These are phyloP conservation scores for Sclerospora graminicola DNA, from an alignment of 352 stramenopile genomes.

Conservation along the genomic window DNA sequence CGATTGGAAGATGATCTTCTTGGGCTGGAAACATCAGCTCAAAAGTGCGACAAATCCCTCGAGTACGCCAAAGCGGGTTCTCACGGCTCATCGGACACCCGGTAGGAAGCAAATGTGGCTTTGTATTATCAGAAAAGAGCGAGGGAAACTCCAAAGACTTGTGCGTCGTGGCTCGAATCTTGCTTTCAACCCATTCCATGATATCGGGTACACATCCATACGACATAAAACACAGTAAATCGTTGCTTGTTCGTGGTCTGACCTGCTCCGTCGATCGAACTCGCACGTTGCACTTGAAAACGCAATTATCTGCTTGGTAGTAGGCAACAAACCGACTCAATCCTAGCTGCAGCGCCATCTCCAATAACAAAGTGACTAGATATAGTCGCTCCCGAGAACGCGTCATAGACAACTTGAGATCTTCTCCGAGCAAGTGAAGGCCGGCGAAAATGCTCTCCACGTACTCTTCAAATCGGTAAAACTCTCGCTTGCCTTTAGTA, in stretches of 20 bases:
- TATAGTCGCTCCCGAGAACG: slow-evolving; percentile 20
- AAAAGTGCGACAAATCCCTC: slow-evolving; percentile 32
- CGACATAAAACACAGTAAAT: slow-evolving; percentile 13
- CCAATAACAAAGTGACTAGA: slow-evolving; percentile 26
- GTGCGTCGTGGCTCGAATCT: slow-evolving; percentile 8
- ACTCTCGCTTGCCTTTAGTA: neutral
- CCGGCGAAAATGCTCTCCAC: slow-evolving; percentile 27
- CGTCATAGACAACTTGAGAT: slow-evolving; percentile 42
- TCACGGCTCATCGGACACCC: neutral
- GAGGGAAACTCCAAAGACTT: slow-evolving; percentile 14
- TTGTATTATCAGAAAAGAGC: slow-evolving; percentile 7
- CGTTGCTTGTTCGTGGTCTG: slow-evolving; percentile 1
- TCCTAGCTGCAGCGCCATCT: slow-evolving; percentile 21
- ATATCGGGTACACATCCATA: slow-evolving; percentile 39
- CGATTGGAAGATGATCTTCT: slow-evolving; percentile 1
- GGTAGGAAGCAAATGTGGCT: slow-evolving; percentile 1
- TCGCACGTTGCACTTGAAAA: slow-evolving; percentile 2
- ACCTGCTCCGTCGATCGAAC: neutral
- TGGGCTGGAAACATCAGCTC: slow-evolving; percentile 22
- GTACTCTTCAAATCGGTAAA: slow-evolving; percentile 7
- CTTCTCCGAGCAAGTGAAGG: slow-evolving; percentile 64
- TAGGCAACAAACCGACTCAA: slow-evolving; percentile 35
- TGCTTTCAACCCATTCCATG: slow-evolving; percentile 34
- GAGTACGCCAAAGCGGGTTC: slow-evolving; percentile 20
- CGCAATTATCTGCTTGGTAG: slow-evolving; percentile 36